These are phyloP conservation scores for Ophiocordyceps camponoti-rufipedis DNA, from an alignment of 2,329 filamentous ascomycete species.

Conservation along the genomic window DNA sequence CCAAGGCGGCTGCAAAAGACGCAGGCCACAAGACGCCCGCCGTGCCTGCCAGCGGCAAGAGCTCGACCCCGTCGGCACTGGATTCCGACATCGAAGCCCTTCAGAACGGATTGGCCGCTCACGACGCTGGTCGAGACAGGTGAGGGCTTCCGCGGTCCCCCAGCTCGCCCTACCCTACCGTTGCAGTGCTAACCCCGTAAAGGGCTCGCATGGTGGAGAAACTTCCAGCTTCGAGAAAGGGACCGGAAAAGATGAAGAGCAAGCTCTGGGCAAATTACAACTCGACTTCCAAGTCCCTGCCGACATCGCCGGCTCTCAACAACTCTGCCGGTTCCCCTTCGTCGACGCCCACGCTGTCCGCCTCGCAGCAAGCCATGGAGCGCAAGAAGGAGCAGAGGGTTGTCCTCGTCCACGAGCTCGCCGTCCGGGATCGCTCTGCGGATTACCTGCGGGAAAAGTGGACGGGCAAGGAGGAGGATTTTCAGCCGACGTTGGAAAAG, in stretches of 20 bases:
- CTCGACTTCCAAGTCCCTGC: slow-evolving; percentile 20
- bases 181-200: slow-evolving; percentile 9
- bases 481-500: slow-evolving; percentile 35
- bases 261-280: slow-evolving; percentile 22
- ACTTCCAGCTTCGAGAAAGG: slow-evolving; percentile 14
- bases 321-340: slow-evolving; percentile 36
- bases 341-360: slow-evolving; percentile 27
- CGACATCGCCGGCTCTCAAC: slow-evolving; percentile 37
- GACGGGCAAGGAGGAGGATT: slow-evolving; percentile 32
- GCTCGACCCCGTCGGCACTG: slow-evolving; percentile 19
- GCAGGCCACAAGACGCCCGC: slow-evolving; percentile 13
- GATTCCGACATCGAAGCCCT: slow-evolving; percentile 32
- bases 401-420: slow-evolving; percentile 42
- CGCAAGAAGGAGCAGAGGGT: slow-evolving; percentile 33
- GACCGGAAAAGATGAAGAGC: slow-evolving; percentile 19
- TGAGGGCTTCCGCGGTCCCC: slow-evolving; percentile 7
- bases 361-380: slow-evolving; percentile 32
- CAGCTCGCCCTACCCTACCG: slow-evolving; percentile 1
- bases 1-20: slow-evolving; percentile 13
- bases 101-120: slow-evolving; percentile 20
- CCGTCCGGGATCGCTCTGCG: slow-evolving; percentile 30
- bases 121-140: slow-evolving; percentile 17
- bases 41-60: slow-evolving; percentile 11
- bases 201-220: slow-evolving; percentile 18
- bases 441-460: slow-evolving; percentile 31